Base-by-base conservation (phyloP, 2,329 filamentous ascomycete genomes). In the Sporothrix euskadiensis region DNA sequence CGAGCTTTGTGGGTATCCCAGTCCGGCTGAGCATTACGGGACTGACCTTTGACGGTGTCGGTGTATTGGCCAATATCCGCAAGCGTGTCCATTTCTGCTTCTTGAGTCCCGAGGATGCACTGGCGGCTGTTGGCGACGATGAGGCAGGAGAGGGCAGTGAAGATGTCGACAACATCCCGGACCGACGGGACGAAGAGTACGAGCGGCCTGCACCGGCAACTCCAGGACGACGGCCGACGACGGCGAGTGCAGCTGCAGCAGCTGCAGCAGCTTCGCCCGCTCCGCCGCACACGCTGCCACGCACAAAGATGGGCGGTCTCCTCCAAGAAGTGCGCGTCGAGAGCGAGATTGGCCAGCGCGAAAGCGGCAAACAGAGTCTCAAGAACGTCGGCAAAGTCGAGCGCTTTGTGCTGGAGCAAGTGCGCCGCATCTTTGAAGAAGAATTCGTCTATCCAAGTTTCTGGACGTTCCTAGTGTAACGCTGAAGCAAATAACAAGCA, bases 351-450 rank as follows among this genome's bases (percentile, higher is more conserved):
- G 96, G 96, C 7, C 91, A 96, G 81, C 90, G 94, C 77, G 94
- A 97, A 79, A 91, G 92, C 74, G 93, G 94, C 35, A 97, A 96
- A 83, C 95, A 98, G 83, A 96, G 95, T 65, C 84, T 99, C 74
- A 98, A 98, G 86, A 99, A 99, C 81, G 95, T 99, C 69, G 95
- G 96, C 74, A 99, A 99, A 85, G 96, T 99, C 73, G 96, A 99
- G 84, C 92, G 94, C 78, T 99, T 99, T 81, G 94, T 99, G 73
- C 86, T 99, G 74, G 95, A 98, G 81, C 95, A 98, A 83, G 96
- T 99, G 75, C 90, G 95, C 80, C 89, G 94, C 79, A 98, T 99
- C 78, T 98, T 99, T 79, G 96, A 99, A 83, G 96, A 98, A 80
- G 96, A 99, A 81, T 96, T 98, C 83, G 94, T 98, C 75, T 98